Percentiles rank a stretch among this genome's conserved stretches.
phyloP scores from a whole-genome alignment of 2,329 filamentous ascomycete species.

The Aspergillus fructus region DNA sequence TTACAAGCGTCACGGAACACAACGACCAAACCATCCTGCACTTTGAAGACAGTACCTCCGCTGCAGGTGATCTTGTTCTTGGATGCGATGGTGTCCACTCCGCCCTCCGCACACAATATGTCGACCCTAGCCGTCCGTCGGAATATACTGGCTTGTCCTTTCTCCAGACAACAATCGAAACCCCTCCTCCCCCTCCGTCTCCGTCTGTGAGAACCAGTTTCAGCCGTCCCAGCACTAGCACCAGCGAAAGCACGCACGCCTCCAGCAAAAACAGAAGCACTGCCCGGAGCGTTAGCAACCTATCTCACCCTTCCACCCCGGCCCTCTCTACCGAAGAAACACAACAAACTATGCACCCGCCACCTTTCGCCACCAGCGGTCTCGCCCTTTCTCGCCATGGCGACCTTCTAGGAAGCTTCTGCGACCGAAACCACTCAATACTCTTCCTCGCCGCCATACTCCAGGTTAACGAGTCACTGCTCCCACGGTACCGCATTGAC shows the following conservation, averaged over 20 bases:
- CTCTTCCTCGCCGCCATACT: conserved; percentile 40
- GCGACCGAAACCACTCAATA: conserved; percentile 28
- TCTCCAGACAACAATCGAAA: conserved; percentile 34
- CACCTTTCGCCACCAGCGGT: conserved; percentile 26
- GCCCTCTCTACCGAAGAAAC: conserved; percentile 1
- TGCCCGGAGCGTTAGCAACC: background rate
- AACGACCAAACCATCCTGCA: conserved; percentile 30
- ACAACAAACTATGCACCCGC: background rate
- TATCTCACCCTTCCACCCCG: background rate
- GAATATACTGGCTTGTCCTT: conserved; percentile 43
- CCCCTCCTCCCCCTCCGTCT: conserved; percentile 39
- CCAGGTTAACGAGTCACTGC: conserved; percentile 30
- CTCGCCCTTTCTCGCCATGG: conserved; percentile 36
- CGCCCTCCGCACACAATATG: conserved; percentile 32
- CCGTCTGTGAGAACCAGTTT: conserved; percentile 29
- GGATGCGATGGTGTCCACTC: conserved; percentile 45
- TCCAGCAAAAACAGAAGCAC: background rate
- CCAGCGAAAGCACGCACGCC: background rate
- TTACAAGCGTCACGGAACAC: conserved; percentile 36
- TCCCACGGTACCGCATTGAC: conserved; percentile 23
- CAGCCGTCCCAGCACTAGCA: background rate
- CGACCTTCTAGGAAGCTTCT: conserved; percentile 38
- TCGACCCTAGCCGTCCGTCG: conserved; percentile 34
- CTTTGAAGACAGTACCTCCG: conserved; percentile 38
- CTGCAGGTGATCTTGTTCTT: conserved; percentile 36